Base-by-base conservation (phyloP, 192 early-diverging fungal species). In the Thamnidium elegans region DNA sequence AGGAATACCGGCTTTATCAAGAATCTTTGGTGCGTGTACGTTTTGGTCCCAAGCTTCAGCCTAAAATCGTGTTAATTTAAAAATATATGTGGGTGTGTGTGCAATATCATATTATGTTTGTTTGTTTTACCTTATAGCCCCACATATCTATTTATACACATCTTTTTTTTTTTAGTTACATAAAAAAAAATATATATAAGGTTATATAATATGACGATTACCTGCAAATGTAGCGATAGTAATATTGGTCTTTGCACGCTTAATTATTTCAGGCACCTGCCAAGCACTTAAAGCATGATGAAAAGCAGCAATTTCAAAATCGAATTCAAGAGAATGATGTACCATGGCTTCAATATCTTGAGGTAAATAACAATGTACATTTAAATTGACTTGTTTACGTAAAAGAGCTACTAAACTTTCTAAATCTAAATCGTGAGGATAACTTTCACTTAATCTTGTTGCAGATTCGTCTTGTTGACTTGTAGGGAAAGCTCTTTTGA, bases 211-310 rank as follows among this genome's bases (percentile, higher is more conserved):
- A 26, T 26, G n/a, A n/a, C n/a, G n/a, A 6, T 58, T 46, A 79
- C 70, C 75, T 51, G 70, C 67, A 65, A 86, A 87, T 21, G 85
- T 75, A 9, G 85, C 85, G 50, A 77, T 67, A 3, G 83, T 73
- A 50, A 87, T 82, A 59, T 82, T 84, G 15, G 78, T 68, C 6
- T 70, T 69, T 5, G 78, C 80, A 13, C 73, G 58, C 44, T 77
- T 74, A 64, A 87, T 75, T 7, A 83, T 42, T 13, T 71, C 76
- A 9, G 84, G 74, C 17, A 88, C 69, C 48, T 75, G 54, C 78
- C 82, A 84, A 15, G 86, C 86, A 50, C 76, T 67, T 50, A 86
- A 66, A 20, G 87, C 87, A 65, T 88, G 87, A 59, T 88, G 87
- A 61, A 88, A 83, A 14, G 86, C 70, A 20, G 73, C 50, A 45